These are phyloP conservation scores for Delphinella strobiligena DNA, from an alignment of 2,329 filamentous ascomycete genomes.

Conservation along the genomic window DNA sequence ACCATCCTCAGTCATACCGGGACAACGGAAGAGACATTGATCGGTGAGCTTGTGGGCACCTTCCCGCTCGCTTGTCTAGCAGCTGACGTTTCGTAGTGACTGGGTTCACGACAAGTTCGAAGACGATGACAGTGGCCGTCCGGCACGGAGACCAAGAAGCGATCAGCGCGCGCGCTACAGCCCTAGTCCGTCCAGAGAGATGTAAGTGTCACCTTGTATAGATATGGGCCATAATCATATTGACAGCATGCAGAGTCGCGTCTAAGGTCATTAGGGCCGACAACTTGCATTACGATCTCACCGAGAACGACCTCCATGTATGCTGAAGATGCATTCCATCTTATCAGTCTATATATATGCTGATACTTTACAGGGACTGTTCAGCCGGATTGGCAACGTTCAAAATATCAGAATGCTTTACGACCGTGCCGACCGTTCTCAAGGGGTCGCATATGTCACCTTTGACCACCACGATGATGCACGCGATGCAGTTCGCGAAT, in stretches of 20 bases:
- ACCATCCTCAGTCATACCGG: constrained; percentile 21
- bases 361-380: constrained; percentile 52
- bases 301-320: constrained; percentile 71
- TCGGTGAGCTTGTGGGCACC: constrained; percentile 40
- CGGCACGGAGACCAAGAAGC: constrained; percentile 9
- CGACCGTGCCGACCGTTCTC: constrained; percentile 78
- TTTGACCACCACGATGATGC: constrained; percentile 64
- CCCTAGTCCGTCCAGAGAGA: constrained; percentile 14
- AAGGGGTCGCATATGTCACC: constrained; percentile 73
- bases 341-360: background rate
- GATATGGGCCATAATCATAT: background rate
- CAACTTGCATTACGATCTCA: constrained; percentile 87
- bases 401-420: constrained; percentile 60
- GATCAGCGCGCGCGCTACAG: constrained; percentile 18
- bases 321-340: constrained; percentile 12
- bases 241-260: constrained; percentile 2
- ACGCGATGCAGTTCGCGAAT: constrained; percentile 61
- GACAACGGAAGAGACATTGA: constrained; percentile 56
- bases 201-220: constrained; percentile 9
- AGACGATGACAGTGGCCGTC: constrained; percentile 45
- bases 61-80: constrained; percentile 2
- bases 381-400: constrained; percentile 64
- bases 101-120: constrained; percentile 92
- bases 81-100: constrained; percentile 44
- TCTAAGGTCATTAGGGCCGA: constrained; percentile 67